Evolutionary conservation across 2,329 filamentous ascomycete species (phyloP), one percentile per base, ranked within the genome.

Genomic region (Monilinia fructigena): DNA sequence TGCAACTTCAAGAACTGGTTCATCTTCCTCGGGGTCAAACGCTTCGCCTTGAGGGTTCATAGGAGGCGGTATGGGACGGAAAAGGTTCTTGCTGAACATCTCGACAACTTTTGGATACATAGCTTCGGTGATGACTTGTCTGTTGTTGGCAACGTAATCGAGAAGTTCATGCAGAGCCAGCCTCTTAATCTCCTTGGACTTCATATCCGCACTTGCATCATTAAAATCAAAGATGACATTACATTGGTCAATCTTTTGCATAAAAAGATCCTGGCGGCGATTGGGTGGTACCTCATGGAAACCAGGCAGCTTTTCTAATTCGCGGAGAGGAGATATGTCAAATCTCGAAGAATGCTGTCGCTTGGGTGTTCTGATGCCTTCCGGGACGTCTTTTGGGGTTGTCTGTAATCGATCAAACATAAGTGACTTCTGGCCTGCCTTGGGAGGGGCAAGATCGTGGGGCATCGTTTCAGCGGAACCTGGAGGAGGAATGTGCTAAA

Each of bases 201-300:
- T 99, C 93, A 99, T 98, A 77, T 99, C 95, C 72, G 90, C 93
- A 71, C 92, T 96, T 59, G 94, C 92, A 79, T 99, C 95, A 77
- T 98, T 99, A 82, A 99, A 99, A 81, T 99, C 95, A 77, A 99
- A 99, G 75, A 99, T 99, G 82, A 99, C 96, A 77, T 99, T 99
- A 83, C 95, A 99, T 78, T 99, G 95, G 75, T 98, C 95, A 73
- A 99, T 95, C 84, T 99, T 99, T 77, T 98, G 93, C 93, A 99
- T 97, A 80, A 99, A 99, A 23, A 99, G 86, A 74, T 98, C 94
- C 80, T 97, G 93, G 69, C 95, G 88, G 70, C 94, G 88, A 77
- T 96, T 96, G 20, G 95, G 95, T 14, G 94, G 91, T 35, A 98
- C 95, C 79, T 99, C 95, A 75, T 99, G 95, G 79, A 99, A 99